These are phyloP conservation scores for Tieghemiomyces parasiticus DNA, from an alignment of 192 early-diverging fungal genomes.

Conservation along the genomic window DNA sequence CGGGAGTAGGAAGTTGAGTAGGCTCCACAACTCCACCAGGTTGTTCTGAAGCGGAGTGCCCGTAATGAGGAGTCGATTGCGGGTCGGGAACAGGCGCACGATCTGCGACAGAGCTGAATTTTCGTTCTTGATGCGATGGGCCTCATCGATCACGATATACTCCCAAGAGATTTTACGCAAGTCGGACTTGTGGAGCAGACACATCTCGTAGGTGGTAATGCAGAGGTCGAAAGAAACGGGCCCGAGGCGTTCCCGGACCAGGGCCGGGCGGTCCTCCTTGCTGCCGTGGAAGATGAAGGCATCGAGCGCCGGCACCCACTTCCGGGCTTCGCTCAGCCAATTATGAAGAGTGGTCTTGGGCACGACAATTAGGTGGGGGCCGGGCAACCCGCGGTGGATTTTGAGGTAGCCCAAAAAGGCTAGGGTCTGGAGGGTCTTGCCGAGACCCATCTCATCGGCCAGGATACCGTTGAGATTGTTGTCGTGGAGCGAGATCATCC, in stretches of 20 bases:
- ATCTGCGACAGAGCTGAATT: constrained; percentile 91
- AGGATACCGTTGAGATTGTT: constrained; percentile 98
- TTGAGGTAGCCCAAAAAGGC: constrained; percentile 94
- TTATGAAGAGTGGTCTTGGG: constrained; percentile 96
- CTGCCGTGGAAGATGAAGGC: constrained; percentile 83
- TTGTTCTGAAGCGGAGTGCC: constrained; percentile 98
- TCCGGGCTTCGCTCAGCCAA: constrained; percentile 82
- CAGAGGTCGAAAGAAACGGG: constrained; percentile 72
- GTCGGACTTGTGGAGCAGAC: constrained; percentile 72
- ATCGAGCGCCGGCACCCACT: constrained; percentile 82
- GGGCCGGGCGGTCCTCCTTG: constrained; percentile 57
- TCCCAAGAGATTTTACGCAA: constrained; percentile 66
- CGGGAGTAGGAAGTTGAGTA: constrained; percentile 93
- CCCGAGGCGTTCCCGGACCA: constrained; percentile 37
- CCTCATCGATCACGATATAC: constrained; percentile 70
- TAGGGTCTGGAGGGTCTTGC: constrained; percentile 93
- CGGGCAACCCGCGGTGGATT: constrained; percentile 51
- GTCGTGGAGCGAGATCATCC: constrained; percentile 91
- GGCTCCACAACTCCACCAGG: constrained; percentile 95
- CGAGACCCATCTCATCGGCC: constrained; percentile 98
- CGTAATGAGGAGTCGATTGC: constrained; percentile 80
- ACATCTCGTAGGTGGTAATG: constrained; percentile 96
- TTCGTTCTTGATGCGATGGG: constrained; percentile 77
- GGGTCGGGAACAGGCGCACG: constrained; percentile 76
- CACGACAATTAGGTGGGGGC: constrained; percentile 91